These are phyloP conservation scores for Ophiocordyceps sinensis DNA, from an alignment of 2,329 filamentous ascomycete species.

Conservation along the genomic window DNA sequence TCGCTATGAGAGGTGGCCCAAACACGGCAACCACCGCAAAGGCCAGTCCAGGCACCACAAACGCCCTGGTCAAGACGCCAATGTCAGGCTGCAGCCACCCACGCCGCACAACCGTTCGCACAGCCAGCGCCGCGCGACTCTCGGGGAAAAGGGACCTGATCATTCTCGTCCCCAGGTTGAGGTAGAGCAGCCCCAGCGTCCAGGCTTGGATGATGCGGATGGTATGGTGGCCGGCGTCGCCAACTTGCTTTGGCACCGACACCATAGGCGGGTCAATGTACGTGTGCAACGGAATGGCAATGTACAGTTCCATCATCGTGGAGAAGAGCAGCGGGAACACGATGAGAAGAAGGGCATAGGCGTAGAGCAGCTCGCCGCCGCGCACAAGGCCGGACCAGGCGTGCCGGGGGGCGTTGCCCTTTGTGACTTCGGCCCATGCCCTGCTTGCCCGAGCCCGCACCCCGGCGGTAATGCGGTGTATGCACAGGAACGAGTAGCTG, in stretches of 20 bases:
- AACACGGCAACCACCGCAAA: slow-evolving; percentile 48
- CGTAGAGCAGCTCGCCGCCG: slow-evolving; percentile 47
- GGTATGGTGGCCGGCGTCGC: slow-evolving; percentile 38
- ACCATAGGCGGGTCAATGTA: slow-evolving; percentile 40
- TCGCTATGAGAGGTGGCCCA: slow-evolving; percentile 47
- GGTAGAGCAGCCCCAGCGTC: slow-evolving; percentile 83
- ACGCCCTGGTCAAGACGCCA: slow-evolving; percentile 64
- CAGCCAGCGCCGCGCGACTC: slow-evolving; percentile 58
- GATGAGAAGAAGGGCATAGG: slow-evolving; percentile 60
- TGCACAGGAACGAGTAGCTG: slow-evolving; percentile 45
- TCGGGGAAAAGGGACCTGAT: slow-evolving; percentile 52
- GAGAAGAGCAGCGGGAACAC: slow-evolving; percentile 71
- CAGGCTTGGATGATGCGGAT: slow-evolving; percentile 85
- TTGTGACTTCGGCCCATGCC: slow-evolving; percentile 9
- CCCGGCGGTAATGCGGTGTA: slow-evolving; percentile 22
- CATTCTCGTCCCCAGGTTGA: slow-evolving; percentile 62
- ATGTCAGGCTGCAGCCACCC: slow-evolving; percentile 73
- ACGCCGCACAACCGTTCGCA: slow-evolving; percentile 56
- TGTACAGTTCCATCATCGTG: slow-evolving; percentile 71
- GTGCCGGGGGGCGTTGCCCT: slow-evolving; percentile 9
- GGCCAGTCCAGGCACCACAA: slow-evolving; percentile 62
- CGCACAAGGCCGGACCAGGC: slow-evolving; percentile 15
- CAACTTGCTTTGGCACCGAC: slow-evolving; percentile 10
- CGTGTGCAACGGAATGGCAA: slow-evolving; percentile 75
- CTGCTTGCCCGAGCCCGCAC: slow-evolving; percentile 15